Base-by-base conservation (phyloP, 805 yeast genomes). In the Kodamaea laetipori region DNA sequence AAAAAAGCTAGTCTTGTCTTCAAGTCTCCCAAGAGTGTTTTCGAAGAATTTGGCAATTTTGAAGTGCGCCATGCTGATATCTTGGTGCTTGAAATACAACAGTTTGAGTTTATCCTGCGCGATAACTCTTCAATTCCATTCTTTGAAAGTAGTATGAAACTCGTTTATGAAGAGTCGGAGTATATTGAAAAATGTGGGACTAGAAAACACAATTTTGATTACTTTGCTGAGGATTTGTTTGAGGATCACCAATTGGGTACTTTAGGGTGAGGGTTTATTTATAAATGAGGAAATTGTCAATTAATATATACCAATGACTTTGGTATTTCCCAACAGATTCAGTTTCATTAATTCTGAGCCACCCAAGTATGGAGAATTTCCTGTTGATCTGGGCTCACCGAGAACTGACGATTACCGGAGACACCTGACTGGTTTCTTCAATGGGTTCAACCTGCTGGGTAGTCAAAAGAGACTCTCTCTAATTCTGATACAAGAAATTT, bases 31-130 rank as follows among this genome's bases (percentile, higher is more conserved):
- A 7, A 15, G 12, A 27, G 12, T 12, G 39, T 42, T 12, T 13
- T 8, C 7, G 16, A 24, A 2, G 28, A 31, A 24, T 46, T 37
- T 35, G 47, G 44, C 7, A 15, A 27, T 12, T 15, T 11, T 9
- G n/a, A 37, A 2, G 28, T 15, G 4, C 24, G 23, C 4, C 39
- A 43, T 9, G 18, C 37, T 4, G 60, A 58, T 37, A 32, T 61
- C 2, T 53, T 58, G 0, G 53, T 60, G n/a, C 42, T 69, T 13
- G 66, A 67, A 31, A 53, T 70, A 2, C 23, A 43, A 3, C 65
- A 60, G 11, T 55, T 70, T 18, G 59, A 57, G 1, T 48, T 68
- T 13, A 66, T 65, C 34, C 62, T 58, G 39, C 51, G 69, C 37
- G 71, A 69, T 43, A 67, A 60, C 12, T 27, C 9, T 56, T 65